These are phyloP conservation scores for Earliella scabrosa DNA, from an alignment of 1,284 basidiomycete species.

Conservation along the genomic window DNA sequence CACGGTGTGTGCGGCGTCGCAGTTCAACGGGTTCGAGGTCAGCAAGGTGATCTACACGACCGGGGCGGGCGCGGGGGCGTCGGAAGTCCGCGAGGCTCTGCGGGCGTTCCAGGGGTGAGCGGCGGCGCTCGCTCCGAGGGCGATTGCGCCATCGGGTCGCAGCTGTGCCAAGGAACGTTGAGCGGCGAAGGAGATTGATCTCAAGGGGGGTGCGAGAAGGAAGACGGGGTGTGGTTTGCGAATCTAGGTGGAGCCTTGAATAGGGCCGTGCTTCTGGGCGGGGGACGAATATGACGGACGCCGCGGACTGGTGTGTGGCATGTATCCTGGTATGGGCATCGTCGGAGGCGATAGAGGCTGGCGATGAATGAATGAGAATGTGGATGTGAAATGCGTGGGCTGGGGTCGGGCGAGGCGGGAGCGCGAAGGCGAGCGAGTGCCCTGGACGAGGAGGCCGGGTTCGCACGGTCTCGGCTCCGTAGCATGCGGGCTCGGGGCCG, in stretches of 20 bases:
- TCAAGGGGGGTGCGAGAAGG: background rate
- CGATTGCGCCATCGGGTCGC: too few relatives aligned
- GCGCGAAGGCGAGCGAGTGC: background rate
- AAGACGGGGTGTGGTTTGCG: background rate
- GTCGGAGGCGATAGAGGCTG: too few relatives aligned
- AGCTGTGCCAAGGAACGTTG: too few relatives aligned
- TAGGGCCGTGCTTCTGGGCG: too few relatives aligned
- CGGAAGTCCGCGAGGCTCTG: constrained; percentile 42
- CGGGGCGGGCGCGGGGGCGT: constrained; percentile 41
- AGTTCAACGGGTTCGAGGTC: constrained; percentile 68
- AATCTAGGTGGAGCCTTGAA: too few relatives aligned
- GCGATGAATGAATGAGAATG: background rate
- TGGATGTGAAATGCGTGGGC: background rate
- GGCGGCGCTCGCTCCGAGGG: too few relatives aligned
- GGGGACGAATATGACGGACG: too few relatives aligned
- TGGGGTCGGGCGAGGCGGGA: too few relatives aligned
- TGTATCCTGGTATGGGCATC: too few relatives aligned
- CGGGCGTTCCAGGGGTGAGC: constrained; percentile 33
- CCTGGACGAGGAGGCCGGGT: background rate
- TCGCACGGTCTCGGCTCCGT: constrained; percentile 24
- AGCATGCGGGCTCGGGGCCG: constrained; percentile 22
- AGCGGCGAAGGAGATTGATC: background rate
- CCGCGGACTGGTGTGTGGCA: background rate
- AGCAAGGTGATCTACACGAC: constrained; percentile 49
- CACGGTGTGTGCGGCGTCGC: constrained; percentile 76